Conservation (phyloP, 345 rosid species). For the Boechera retrofracta region DNA sequence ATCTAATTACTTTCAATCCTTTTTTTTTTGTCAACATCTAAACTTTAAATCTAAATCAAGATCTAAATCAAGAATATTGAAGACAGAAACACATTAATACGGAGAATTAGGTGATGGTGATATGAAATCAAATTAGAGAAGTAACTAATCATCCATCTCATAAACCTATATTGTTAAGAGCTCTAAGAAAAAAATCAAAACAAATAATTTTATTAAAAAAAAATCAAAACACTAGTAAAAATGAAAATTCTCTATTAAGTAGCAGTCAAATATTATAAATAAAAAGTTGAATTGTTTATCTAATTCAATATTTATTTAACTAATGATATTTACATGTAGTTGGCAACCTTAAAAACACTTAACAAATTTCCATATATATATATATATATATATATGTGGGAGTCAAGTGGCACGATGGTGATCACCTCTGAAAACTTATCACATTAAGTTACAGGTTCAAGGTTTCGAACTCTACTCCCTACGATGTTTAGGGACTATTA, state of each 20-base stretch:
- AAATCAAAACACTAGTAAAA: too few species aligned
- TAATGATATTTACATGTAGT: not conserved
- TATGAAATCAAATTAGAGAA: not conserved
- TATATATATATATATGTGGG: too few species aligned
- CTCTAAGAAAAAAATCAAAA: not conserved
- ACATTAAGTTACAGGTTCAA: too few species aligned
- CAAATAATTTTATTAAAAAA: not conserved
- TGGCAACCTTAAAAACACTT: too few species aligned
- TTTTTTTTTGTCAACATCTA: slow-evolving; percentile 21
- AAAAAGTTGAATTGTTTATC: not conserved
- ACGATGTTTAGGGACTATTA: too few species aligned
- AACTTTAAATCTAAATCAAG: slow-evolving; percentile 14
- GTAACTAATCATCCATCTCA: not conserved
- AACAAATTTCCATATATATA: too few species aligned
- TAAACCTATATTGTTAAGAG: not conserved
- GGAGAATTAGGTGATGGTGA: not conserved
- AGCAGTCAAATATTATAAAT: too few species aligned
- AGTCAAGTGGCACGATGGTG: too few species aligned
- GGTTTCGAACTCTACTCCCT: too few species aligned
- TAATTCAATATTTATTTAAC: not conserved
- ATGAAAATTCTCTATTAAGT: too few species aligned
- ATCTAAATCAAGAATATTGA: slow-evolving; percentile 17
- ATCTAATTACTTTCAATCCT: slow-evolving; percentile 21
- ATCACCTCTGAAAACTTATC: too few species aligned
- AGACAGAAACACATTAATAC: not conserved